Conservation (phyloP, 108 stramenopile species). For the Fragilaria crotonensis region DNA sequence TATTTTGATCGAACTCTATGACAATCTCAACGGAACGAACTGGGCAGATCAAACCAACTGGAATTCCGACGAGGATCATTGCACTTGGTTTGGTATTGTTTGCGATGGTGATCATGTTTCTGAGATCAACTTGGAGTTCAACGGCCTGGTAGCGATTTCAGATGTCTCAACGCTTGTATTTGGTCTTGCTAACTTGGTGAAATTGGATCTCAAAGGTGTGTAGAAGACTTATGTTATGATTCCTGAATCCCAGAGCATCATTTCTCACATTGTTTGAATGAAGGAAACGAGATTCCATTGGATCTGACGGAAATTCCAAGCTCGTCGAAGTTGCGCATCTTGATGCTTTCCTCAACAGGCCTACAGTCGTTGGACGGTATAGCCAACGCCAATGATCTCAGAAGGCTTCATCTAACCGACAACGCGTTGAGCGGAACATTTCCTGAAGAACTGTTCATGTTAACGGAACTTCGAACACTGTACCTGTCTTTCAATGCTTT, state of each 20-base stretch:
- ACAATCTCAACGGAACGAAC: slow-evolving; percentile 39
- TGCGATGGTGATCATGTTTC: slow-evolving; percentile 21
- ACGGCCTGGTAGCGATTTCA: slow-evolving; percentile 22
- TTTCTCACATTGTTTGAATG: not conserved
- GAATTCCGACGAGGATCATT: slow-evolving; percentile 33
- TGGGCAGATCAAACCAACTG: slow-evolving; percentile 27
- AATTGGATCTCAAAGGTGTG: slow-evolving; percentile 9
- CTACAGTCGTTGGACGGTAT: slow-evolving; percentile 60
- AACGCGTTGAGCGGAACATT: slow-evolving; percentile 40
- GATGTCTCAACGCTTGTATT: not conserved
- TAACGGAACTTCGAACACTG: not conserved
- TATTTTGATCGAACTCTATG: slow-evolving; percentile 49
- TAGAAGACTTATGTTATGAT: not conserved
- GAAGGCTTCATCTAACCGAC: slow-evolving; percentile 2
- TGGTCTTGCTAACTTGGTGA: not conserved
- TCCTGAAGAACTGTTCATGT: slow-evolving; percentile 17
- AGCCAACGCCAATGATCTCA: slow-evolving; percentile 28
- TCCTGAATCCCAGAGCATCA: not conserved
- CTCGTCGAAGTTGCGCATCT: slow-evolving; percentile 14
- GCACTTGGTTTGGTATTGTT: slow-evolving; percentile 29
- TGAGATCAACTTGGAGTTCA: slow-evolving; percentile 22
- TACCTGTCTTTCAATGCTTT: slow-evolving; percentile 10
- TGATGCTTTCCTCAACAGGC: slow-evolving; percentile 56
- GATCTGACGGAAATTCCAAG: not conserved
- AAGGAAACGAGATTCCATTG: slow-evolving; percentile 8